Conservation (phyloP, 805 yeast genomes). For the Wickerhamiella galacta region DNA sequence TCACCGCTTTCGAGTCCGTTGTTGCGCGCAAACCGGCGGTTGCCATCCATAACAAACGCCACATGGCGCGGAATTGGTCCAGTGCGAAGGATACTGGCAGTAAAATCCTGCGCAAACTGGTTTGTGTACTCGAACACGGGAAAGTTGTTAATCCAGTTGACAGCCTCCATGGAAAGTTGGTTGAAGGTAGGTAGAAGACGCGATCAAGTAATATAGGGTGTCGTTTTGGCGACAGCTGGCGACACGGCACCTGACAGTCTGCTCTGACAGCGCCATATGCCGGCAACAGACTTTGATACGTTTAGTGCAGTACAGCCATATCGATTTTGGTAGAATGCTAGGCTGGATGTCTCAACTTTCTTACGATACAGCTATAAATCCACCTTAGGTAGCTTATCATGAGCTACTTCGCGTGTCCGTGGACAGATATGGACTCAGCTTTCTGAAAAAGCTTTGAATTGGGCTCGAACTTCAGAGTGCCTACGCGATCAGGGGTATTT, state of each 20-base stretch:
- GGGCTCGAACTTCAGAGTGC: no score
- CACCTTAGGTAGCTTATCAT: no score
- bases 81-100: constrained; percentile 4
- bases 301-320: not conserved
- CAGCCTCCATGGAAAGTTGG: not conserved
- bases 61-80: constrained; percentile 81
- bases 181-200: not conserved
- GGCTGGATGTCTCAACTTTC: not conserved
- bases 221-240: not conserved
- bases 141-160: constrained; percentile 9
- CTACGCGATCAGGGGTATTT: no score
- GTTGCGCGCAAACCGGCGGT: constrained; percentile 67
- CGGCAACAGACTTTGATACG: not conserved
- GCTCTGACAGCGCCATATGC: not conserved
- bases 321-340: not conserved
- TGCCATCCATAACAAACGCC: constrained; percentile 96
- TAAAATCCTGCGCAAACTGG: constrained; percentile 14
- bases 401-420: no score
- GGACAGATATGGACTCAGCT: no score
- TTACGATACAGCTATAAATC: no score
- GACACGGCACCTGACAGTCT: not conserved
- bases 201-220: no score
- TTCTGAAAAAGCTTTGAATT: no score
- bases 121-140: constrained; percentile 13
- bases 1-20: constrained; percentile 55